Conservation (phyloP, 257 asterid genomes). For the Leptodermis oblonga region DNA sequence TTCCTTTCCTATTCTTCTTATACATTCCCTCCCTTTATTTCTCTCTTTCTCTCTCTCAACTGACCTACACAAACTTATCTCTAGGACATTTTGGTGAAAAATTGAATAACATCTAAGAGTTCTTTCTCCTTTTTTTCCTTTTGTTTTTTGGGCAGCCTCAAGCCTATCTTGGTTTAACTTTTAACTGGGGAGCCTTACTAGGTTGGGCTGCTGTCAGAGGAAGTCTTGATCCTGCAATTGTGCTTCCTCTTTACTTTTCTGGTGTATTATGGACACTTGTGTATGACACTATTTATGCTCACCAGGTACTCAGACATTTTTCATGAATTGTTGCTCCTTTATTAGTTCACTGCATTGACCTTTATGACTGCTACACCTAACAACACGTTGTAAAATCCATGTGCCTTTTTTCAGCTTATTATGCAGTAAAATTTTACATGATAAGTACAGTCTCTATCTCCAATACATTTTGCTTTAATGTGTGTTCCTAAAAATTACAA, state of each 20-base stretch:
- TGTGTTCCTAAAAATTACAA: neutral
- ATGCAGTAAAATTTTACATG: neutral
- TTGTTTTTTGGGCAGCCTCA: constrained; percentile 63
- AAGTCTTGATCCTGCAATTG: constrained; percentile 66
- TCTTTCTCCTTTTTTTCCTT: neutral
- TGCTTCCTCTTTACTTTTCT: constrained; percentile 68
- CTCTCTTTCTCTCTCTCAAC: neutral
- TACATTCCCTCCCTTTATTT: neutral
- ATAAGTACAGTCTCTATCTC: neutral
- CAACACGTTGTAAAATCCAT: neutral
- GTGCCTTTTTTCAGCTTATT: neutral
- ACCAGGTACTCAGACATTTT: constrained; percentile 46
- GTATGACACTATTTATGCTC: constrained; percentile 92
- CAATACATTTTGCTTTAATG: neutral
- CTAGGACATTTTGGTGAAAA: neutral
- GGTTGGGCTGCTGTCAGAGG: constrained; percentile 95
- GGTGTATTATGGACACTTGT: constrained; percentile 94
- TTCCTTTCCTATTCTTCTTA: neutral
- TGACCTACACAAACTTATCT: neutral
- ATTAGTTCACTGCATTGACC: neutral
- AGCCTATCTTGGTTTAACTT: constrained; percentile 93
- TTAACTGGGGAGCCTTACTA: constrained; percentile 94
- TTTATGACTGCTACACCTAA: neutral
- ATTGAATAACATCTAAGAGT: neutral
- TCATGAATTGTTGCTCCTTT: neutral